A percentile compares a stretch with the other conserved stretches of the same genome.
Conservation (phyloP, 208 protist species). For the Baffinella frigidus region DNA sequence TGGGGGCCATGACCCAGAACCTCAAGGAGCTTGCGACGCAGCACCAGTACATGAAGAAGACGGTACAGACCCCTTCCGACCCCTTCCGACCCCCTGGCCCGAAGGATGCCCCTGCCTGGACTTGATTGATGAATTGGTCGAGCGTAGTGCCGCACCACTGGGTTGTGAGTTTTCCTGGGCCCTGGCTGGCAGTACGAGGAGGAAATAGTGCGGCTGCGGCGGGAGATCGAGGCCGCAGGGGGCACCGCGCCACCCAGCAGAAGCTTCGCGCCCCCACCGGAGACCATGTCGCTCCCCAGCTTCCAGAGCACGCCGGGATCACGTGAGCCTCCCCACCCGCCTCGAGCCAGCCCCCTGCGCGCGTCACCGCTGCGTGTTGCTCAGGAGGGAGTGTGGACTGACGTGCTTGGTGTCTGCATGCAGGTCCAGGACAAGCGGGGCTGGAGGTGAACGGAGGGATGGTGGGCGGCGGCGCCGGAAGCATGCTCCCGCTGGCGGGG, state of each 20-base stretch:
- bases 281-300: no score
- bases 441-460: background rate
- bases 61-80: background rate
- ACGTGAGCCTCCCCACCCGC: no score
- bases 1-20: background rate
- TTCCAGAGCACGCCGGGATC: no score
- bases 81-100: background rate
- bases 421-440: background rate
- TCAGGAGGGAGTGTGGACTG: no score
- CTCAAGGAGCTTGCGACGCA: background rate
- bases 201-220: conserved; percentile 1
- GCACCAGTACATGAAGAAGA: conserved; percentile 17
- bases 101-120: background rate
- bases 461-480: background rate
- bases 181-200: conserved; percentile 38
- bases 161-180: background rate
- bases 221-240: background rate
- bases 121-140: no score
- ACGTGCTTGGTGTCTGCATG: background rate
- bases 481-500: background rate
- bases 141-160: background rate
- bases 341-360: no score
- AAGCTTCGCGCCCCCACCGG: no score
- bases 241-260: background rate
- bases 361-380: no score